phyloP scores from a whole-genome alignment of 2,329 filamentous ascomycete species.

The Xylaria sp. region DNA sequence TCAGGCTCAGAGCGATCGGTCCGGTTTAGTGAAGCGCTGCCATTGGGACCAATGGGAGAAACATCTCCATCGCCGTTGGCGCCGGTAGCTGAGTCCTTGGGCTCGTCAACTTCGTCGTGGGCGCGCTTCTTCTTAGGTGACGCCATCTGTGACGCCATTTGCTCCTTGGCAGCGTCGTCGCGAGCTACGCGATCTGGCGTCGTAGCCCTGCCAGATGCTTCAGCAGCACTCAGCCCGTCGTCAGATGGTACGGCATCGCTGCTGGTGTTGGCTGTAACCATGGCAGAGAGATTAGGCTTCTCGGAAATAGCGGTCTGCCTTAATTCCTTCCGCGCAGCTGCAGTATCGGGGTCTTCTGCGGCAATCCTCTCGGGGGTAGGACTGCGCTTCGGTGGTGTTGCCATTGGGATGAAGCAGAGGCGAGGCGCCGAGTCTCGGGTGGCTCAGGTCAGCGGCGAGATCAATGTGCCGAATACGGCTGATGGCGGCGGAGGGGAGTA shows the following conservation, averaged over 20 bases:
- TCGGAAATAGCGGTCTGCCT: conserved; percentile 73
- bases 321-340: conserved; percentile 71
- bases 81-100: conserved; percentile 54
- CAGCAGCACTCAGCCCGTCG: conserved; percentile 34
- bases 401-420: conserved; percentile 40
- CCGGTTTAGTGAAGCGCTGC: conserved; percentile 56
- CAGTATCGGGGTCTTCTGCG: conserved; percentile 70
- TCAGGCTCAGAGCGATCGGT: conserved; percentile 69
- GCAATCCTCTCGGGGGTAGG: conserved; percentile 43
- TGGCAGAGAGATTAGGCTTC: conserved; percentile 49
- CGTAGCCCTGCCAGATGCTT: conserved; percentile 33
- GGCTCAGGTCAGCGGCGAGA: conserved; percentile 7
- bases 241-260: conserved; percentile 45
- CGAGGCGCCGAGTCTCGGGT: conserved; percentile 8
- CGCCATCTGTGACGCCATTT: conserved; percentile 65
- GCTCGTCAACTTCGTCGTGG: conserved; percentile 67
- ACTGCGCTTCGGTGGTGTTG: conserved; percentile 44
- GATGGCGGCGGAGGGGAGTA: conserved; percentile 3
- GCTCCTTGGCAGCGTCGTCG: conserved; percentile 59
- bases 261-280: conserved; percentile 42
- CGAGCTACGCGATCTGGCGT: conserved; percentile 43
- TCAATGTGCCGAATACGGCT: conserved; percentile 9
- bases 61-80: conserved; percentile 49
- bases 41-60: conserved; percentile 57
- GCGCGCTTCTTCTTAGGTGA: conserved; percentile 76